phyloP scores from a whole-genome alignment of 2,329 filamentous ascomycete species.

The Epicoccum sorghinum region DNA sequence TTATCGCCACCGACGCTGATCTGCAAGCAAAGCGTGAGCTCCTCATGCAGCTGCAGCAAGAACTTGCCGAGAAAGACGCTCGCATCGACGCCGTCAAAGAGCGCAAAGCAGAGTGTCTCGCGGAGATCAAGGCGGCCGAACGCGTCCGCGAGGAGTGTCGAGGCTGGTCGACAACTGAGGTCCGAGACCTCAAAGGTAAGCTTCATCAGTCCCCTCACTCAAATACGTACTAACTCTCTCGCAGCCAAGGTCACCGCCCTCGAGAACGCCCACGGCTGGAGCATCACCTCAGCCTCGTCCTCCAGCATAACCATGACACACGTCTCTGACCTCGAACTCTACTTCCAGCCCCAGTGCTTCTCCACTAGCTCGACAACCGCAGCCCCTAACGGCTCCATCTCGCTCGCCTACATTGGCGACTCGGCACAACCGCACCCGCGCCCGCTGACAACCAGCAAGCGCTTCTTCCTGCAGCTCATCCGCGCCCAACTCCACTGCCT shows the following conservation, averaged over 20 bases:
- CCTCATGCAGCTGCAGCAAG: constrained; percentile 68
- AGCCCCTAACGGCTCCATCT: constrained; percentile 57
- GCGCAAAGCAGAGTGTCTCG: constrained; percentile 71
- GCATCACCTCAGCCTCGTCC: constrained; percentile 67
- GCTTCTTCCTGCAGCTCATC: constrained; percentile 77
- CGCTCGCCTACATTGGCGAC: constrained; percentile 72
- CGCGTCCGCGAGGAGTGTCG: constrained; percentile 84
- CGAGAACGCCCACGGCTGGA: constrained; percentile 73
- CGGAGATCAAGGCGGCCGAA: constrained; percentile 83
- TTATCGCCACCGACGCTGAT: constrained; percentile 69
- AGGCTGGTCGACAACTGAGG: constrained; percentile 85
- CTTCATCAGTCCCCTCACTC: neutral
- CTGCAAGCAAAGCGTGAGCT: constrained; percentile 72
- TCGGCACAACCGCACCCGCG: constrained; percentile 60
- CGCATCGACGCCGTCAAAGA: constrained; percentile 67
- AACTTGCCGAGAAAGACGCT: constrained; percentile 71
- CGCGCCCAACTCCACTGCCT: constrained; percentile 70
- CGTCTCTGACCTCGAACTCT: constrained; percentile 72
- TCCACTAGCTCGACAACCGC: constrained; percentile 50
- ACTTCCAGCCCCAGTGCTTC: constrained; percentile 72
- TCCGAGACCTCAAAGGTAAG: constrained; percentile 76
- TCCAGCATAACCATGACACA: constrained; percentile 74
- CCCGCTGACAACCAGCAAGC: constrained; percentile 68
- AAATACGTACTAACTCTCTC: constrained; percentile 44
- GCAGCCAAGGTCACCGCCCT: constrained; percentile 69